phyloP scores from a whole-genome alignment of 225 moss, liverwort and hornwort species.

The Takakia lepidozioides region DNA sequence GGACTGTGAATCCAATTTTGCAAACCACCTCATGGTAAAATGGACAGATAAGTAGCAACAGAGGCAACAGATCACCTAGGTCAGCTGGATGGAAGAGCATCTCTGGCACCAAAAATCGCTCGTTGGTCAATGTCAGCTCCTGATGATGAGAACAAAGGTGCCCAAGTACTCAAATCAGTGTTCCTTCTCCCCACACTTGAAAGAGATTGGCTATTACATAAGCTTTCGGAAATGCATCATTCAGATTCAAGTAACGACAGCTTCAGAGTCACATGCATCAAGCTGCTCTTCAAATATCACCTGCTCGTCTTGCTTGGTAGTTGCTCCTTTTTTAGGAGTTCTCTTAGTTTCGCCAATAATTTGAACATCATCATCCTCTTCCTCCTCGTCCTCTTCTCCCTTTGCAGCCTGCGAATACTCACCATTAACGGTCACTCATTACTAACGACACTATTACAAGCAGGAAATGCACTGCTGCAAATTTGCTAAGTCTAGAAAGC shows the following conservation, averaged over 20 bases:
- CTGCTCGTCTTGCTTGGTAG: constrained; percentile 45
- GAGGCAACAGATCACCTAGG: constrained; percentile 38
- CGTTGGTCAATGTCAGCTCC: constrained; percentile 89
- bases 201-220: neutral
- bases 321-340: constrained; percentile 15
- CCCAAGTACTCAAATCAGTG: neutral
- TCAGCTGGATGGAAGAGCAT: constrained; percentile 97
- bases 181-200: neutral
- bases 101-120: constrained; percentile 96
- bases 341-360: constrained; percentile 14
- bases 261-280: neutral
- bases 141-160: constrained; percentile 17
- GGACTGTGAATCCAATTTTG: too few species aligned
- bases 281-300: too few species aligned
- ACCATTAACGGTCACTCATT: too few species aligned
- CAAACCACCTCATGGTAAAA: too few species aligned
- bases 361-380: constrained; percentile 29
- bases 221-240: neutral
- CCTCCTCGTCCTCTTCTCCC: constrained; percentile 42
- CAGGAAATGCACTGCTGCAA: too few species aligned
- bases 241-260: neutral
- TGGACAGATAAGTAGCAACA: neutral
- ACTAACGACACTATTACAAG: too few species aligned
- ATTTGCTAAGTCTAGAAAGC: too few species aligned
- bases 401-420: constrained; percentile 24